A percentile compares a stretch with the other conserved stretches of the same genome.
Evolutionary conservation across 768 basidiomycete genomes (phyloP).

Genomic region (Tephrocybe rancida): DNA sequence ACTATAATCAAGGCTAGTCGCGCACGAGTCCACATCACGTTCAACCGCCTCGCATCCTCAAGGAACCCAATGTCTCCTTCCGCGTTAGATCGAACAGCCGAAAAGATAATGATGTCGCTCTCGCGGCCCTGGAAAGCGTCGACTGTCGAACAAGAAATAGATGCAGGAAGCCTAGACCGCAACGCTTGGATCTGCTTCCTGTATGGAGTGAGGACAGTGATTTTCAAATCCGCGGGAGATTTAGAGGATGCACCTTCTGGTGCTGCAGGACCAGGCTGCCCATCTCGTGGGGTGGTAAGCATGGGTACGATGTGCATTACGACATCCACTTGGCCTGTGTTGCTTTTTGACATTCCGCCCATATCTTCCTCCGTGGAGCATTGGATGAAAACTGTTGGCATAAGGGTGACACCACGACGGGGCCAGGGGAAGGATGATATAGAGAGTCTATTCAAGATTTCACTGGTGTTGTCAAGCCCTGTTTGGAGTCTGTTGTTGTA

Average conservation of each 20-base stretch:
- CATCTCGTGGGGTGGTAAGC: conserved; percentile 31
- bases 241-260: conserved; percentile 14
- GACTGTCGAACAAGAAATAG: conserved; percentile 47
- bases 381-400: conserved; percentile 61
- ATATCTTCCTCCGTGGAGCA: conserved; percentile 60
- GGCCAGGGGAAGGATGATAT: conserved; percentile 64
- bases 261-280: conserved; percentile 4
- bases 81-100: conserved; percentile 62
- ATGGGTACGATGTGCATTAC: conserved; percentile 49
- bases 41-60: conserved; percentile 59
- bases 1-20: conserved; percentile 58
- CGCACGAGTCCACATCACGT: conserved; percentile 75
- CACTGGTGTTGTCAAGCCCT: conserved; percentile 38
- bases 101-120: conserved; percentile 67
- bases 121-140: conserved; percentile 73
- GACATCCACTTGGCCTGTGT: conserved; percentile 57
- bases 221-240: conserved; percentile 23
- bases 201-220: conserved; percentile 63
- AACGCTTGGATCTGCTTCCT: conserved; percentile 55
- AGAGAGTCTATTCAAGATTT: conserved; percentile 37
- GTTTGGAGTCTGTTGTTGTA: conserved; percentile 58
- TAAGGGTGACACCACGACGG: conserved; percentile 25
- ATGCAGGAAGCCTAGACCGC: conserved; percentile 38
- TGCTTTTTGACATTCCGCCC: conserved; percentile 63
- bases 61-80: conserved; percentile 67